These are phyloP conservation scores for Phytopythium cucurbitacearum DNA, from an alignment of 352 stramenopile genomes.

Conservation along the genomic window DNA sequence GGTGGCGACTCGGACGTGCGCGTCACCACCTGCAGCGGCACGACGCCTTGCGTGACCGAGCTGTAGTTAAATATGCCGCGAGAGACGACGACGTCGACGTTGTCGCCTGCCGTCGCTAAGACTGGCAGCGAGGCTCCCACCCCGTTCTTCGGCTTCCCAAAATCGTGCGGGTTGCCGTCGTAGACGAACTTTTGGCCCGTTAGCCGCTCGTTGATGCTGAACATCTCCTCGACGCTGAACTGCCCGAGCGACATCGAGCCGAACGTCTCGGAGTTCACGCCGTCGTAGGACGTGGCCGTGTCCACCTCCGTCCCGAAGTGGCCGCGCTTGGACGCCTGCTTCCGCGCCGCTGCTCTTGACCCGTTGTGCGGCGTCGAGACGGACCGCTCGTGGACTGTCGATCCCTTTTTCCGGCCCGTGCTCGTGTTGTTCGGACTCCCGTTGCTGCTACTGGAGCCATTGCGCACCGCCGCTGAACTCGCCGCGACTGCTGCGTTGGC, in stretches of 20 bases:
- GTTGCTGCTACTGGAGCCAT: conserved; percentile 8
- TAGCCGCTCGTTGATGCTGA: conserved; percentile 90
- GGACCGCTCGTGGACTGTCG: conserved; percentile 40
- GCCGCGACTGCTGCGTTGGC: conserved; percentile 23
- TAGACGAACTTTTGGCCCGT: conserved; percentile 92
- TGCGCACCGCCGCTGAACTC: conserved; percentile 27
- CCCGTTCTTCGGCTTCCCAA: conserved; percentile 61
- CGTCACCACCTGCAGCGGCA: conserved; percentile 40
- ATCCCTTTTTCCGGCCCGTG: conserved; percentile 4
- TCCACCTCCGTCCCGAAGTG: conserved; percentile 85
- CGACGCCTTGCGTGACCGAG: conserved; percentile 28
- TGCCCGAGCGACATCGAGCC: conserved; percentile 50
- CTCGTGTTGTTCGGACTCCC: conserved; percentile 28
- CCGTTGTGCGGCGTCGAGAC: conserved; percentile 70
- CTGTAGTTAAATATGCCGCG: conserved; percentile 53
- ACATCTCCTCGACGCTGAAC: conserved; percentile 95
- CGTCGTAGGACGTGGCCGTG: conserved; percentile 74
- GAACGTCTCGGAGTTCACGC: conserved; percentile 88
- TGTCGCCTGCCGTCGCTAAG: background rate
- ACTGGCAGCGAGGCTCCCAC: background rate
- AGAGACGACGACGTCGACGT: conserved; percentile 4
- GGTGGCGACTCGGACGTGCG: conserved; percentile 30
- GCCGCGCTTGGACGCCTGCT: conserved; percentile 33
- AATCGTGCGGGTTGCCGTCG: conserved; percentile 94
- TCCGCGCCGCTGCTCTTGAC: conserved; percentile 23